Evolutionary conservation across 768 basidiomycete species (phyloP).

Genomic region (Tulasnella sp.): DNA sequence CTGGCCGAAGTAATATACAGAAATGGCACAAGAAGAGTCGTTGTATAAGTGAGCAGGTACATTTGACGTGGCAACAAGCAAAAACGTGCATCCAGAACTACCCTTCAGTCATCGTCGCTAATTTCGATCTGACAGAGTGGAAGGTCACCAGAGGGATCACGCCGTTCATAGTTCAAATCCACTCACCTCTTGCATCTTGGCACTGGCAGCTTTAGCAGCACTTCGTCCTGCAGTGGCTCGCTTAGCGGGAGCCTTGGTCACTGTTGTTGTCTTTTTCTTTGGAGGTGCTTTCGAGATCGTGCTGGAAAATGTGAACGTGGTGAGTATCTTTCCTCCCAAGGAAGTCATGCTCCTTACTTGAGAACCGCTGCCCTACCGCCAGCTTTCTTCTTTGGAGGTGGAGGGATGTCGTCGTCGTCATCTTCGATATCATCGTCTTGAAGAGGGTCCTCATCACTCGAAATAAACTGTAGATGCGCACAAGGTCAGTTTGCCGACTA

Average conservation of each 20-base stretch:
- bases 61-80: not conserved
- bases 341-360: conserved; percentile 51
- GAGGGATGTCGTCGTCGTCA: conserved; percentile 54
- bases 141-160: not conserved
- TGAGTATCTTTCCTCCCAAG: not conserved
- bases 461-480: conserved; percentile 41
- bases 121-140: conserved; percentile 36
- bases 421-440: conserved; percentile 55
- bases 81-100: not conserved
- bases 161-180: not conserved
- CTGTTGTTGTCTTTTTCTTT: conserved; percentile 38
- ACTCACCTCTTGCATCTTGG: conserved; percentile 31
- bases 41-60: not conserved
- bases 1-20: not conserved
- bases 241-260: conserved; percentile 45
- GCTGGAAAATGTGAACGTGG: conserved; percentile 27
- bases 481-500: not conserved
- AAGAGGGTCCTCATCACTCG: conserved; percentile 52
- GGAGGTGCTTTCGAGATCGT: conserved; percentile 53
- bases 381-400: conserved; percentile 54
- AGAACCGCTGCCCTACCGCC: conserved; percentile 60
- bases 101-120: conserved; percentile 33
- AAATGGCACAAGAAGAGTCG: not conserved
- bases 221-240: conserved; percentile 19
- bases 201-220: conserved; percentile 31